Base-by-base conservation (phyloP, 2,329 filamentous ascomycete genomes). In the Fusarium tanahbumbuense region DNA sequence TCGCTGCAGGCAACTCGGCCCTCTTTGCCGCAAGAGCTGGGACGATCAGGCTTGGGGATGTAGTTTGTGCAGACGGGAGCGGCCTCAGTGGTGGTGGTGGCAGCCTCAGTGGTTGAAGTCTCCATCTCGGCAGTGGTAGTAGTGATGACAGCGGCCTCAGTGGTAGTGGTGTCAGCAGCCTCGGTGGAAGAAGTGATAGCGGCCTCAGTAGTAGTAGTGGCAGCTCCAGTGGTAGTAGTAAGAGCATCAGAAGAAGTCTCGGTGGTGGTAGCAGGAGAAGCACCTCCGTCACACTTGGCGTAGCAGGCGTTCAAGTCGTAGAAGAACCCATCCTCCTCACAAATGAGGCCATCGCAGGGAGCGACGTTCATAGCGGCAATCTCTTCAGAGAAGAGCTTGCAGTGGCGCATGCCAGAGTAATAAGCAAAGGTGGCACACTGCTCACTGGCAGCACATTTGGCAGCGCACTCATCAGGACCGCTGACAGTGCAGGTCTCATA, bases 51-150 rank as follows among this genome's bases (percentile, higher is more conserved):
- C 22, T 55, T 22, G 18, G 55, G 42, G 2, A 61, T 28, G 48
- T 60, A 66, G 42, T 40, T 49, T 10, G 61, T 66, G 63, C 63
- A 66, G 37, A 66, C 42, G 10, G 63, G 54, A 7, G 63, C 61
- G 18, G 54, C 60, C 13, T 63, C 60, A 2, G 48, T 64, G 6
- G 61, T 61, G 23, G 60, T 62, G n/a, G 60, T 62, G 3, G 60
- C 34, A 4, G 55, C 45, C 13, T 55, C 60, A 2, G 60, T 47
- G 1, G 56, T 55, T 8, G 50, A 56, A 2, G 52, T 60, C 5
- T 53, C 58, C n/a, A 44, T 27, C 30, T 48, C 57, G 27, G 32
- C 23, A 5, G 48, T 53, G 16, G 44, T 46, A 4, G 13, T 57
- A 15, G 46, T 53, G 6, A 48, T 52, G 3, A 44, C 22, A 10